Conservation (phyloP, 139 green algal species). For the Volvox africanus region DNA sequence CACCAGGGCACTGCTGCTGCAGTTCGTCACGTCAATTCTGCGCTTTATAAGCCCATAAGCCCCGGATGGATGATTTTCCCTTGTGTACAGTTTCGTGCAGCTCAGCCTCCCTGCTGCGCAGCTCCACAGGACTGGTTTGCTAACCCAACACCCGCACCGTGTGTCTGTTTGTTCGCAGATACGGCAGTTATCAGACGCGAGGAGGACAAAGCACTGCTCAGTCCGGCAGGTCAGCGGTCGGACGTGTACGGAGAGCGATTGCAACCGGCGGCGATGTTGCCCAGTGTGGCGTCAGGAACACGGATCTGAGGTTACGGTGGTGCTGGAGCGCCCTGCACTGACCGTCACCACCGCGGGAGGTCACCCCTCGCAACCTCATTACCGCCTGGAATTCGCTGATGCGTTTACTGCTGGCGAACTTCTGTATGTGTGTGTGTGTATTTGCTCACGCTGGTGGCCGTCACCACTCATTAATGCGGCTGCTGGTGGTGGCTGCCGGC, state of each 20-base stretch:
- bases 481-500: too few relatives aligned
- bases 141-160: not conserved
- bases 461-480: too few relatives aligned
- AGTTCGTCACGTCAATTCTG: not conserved
- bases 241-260: conserved; percentile 36
- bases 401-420: too few relatives aligned
- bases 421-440: too few relatives aligned
- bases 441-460: too few relatives aligned
- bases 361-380: too few relatives aligned
- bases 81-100: not conserved
- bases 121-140: not conserved
- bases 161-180: not conserved
- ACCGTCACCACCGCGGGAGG: too few relatives aligned
- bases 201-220: conserved; percentile 26
- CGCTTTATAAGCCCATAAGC: not conserved
- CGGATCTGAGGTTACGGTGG: not conserved
- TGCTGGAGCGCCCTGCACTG: too few relatives aligned
- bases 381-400: too few relatives aligned
- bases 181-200: not conserved
- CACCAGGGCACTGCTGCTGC: not conserved
- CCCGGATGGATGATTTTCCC: not conserved
- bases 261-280: conserved; percentile 6
- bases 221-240: not conserved
- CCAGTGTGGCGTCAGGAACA: conserved; percentile 4
- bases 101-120: not conserved